Base-by-base conservation (phyloP, 139 green algal species). In the Coelastrella sp. region DNA sequence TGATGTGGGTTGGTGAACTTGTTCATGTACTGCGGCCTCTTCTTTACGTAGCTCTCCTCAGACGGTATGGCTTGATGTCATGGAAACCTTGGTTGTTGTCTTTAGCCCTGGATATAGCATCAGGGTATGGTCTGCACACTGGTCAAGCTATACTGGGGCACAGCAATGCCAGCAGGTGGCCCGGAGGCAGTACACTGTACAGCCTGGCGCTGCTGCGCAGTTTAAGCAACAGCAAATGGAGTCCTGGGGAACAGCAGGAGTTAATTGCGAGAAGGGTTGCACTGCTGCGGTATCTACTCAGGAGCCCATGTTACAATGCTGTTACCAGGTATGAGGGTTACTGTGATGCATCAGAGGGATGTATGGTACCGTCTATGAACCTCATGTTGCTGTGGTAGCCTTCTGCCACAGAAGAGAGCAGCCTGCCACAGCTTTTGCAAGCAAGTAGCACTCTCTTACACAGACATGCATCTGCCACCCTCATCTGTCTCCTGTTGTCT, bases 11-110 rank as follows among this genome's bases (percentile, higher is more conserved):
- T 8, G 93, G 89, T 6, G 96, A 98, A 90, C 66, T 97, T 24
- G 90, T 97, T 27, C 79, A 96, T 94, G 94, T 98, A 24, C 82
- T 96, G 89, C 90, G 96, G 12, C 96, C 96, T 0, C 78, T 98
- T 6, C 12, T 97, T 6, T 98, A 98, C 70, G 91, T 94, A 4
- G 56, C 88, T 17, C 27, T 96, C 83, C 92, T 98, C 63, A 91
- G 92, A 7, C 87, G 90, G 58, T 94, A 93, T 78, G 95, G 95
- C 6, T 58, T 90, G 0, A 35, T 20, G 7, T 94, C 93, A 10
- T 97, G 95, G 95, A 89, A 88, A 35, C 95, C 95, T 8, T 97
- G 95, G 95, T 19, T 92, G 6, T 9, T 93, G 6, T 93, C 91
- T 7, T 86, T 97, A 49, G 89, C 27, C 6, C 15, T 97, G 4